These are phyloP conservation scores for Orbilia brochopaga DNA, from an alignment of 2,329 filamentous ascomycete species.

Conservation along the genomic window DNA sequence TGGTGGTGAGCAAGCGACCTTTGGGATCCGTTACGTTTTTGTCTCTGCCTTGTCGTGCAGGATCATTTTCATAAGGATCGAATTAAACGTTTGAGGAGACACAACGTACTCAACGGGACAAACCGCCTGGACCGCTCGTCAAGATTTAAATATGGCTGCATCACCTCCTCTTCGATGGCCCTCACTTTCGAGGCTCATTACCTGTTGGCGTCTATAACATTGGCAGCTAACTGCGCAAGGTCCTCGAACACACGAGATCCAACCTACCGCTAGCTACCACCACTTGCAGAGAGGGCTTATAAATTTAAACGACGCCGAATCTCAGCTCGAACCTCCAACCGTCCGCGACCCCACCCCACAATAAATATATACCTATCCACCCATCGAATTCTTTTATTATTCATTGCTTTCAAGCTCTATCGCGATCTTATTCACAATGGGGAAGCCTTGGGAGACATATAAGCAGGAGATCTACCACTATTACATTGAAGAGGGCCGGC, in stretches of 20 bases:
- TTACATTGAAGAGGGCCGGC: constrained; percentile 48
- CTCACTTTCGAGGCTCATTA: constrained; percentile 45
- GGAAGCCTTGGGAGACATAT: constrained; percentile 50
- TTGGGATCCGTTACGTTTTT: constrained; percentile 36
- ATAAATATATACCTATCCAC: constrained; percentile 23
- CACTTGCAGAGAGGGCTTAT: constrained; percentile 24
- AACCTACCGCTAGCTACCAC: neutral
- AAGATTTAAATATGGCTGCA: constrained; percentile 48
- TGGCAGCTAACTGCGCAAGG: constrained; percentile 9
- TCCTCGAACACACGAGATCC: neutral
- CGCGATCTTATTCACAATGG: constrained; percentile 39
- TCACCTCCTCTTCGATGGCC: constrained; percentile 39
- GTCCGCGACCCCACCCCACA: constrained; percentile 7
- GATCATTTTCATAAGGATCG: constrained; percentile 47
- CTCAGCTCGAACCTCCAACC: constrained; percentile 22
- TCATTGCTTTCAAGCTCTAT: constrained; percentile 8
- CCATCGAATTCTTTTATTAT: constrained; percentile 4
- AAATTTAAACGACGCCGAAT: constrained; percentile 26
- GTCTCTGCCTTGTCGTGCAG: constrained; percentile 47
- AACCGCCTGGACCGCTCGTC: constrained; percentile 5
- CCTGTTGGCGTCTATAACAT: constrained; percentile 32
- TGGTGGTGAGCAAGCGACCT: constrained; percentile 38
- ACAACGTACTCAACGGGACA: constrained; percentile 31
- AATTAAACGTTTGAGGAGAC: constrained; percentile 26
- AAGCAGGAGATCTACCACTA: constrained; percentile 50